Evolutionary conservation across 306 rosid genomes (phyloP).

Genomic region (Leucaena leucocephala): DNA sequence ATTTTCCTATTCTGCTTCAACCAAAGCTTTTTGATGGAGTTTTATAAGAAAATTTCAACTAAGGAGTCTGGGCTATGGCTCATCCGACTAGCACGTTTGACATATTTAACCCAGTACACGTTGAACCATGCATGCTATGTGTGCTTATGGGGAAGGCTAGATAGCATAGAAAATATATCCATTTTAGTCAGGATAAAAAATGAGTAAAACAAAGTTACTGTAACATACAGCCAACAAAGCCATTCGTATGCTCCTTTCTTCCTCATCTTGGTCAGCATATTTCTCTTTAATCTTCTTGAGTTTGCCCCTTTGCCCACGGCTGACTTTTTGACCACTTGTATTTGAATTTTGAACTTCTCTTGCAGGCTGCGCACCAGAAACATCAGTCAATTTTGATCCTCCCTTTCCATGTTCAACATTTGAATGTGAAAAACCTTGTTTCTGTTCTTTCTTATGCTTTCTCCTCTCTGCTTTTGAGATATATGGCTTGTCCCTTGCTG

Average conservation of each 20-base stretch:
- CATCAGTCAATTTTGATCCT: slow-evolving; percentile 40
- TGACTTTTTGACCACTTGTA: slow-evolving; percentile 61
- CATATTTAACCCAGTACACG: slow-evolving; percentile 16
- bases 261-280: slow-evolving; percentile 97
- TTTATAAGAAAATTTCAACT: slow-evolving; percentile 23
- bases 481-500: slow-evolving; percentile 77
- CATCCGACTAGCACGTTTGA: slow-evolving; percentile 18
- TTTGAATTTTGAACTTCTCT: slow-evolving; percentile 57
- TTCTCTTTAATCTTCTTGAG: slow-evolving; percentile 94
- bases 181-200: slow-evolving; percentile 4
- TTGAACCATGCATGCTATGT: slow-evolving; percentile 8
- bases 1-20: slow-evolving; percentile 15
- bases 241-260: slow-evolving; percentile 94
- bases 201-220: slow-evolving; percentile 17
- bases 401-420: slow-evolving; percentile 53
- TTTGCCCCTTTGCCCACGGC: slow-evolving; percentile 90
- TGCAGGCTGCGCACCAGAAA: slow-evolving; percentile 47
- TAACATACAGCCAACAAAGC: slow-evolving; percentile 94
- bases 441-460: slow-evolving; percentile 81
- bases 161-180: slow-evolving; percentile 24
- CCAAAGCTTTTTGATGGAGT: slow-evolving; percentile 7
- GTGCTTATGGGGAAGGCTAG: not conserved
- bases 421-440: slow-evolving; percentile 45
- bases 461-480: slow-evolving; percentile 93
- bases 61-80: not conserved